These are phyloP conservation scores for Blastocystis sp. DNA, from an alignment of 352 stramenopile species.

Conservation along the genomic window DNA sequence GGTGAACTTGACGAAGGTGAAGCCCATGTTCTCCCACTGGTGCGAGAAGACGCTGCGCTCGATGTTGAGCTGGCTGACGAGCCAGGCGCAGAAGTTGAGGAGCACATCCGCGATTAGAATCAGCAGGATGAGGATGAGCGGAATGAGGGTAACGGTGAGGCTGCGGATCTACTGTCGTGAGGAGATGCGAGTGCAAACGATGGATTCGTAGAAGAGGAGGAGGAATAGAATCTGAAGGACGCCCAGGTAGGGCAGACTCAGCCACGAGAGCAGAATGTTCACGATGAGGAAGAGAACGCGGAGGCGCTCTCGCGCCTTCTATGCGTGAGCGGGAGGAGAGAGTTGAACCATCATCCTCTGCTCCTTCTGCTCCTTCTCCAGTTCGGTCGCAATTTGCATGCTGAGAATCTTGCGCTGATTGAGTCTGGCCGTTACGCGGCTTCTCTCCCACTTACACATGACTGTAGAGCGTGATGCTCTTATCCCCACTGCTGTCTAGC, in stretches of 20 bases:
- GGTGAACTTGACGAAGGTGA: slow-evolving; percentile 63
- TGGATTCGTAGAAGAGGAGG: slow-evolving; percentile 41
- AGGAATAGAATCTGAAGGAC: slow-evolving; percentile 53
- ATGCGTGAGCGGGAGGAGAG: not conserved
- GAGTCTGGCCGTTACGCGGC: not conserved
- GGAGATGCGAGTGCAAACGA: not conserved
- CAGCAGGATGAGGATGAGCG: slow-evolving; percentile 26
- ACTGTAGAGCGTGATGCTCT: slow-evolving; percentile 23
- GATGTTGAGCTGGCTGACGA: slow-evolving; percentile 25
- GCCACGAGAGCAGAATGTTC: slow-evolving; percentile 51
- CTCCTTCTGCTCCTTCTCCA: not conserved
- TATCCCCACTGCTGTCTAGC: not conserved
- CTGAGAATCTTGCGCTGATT: slow-evolving; percentile 29
- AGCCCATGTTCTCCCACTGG: slow-evolving; percentile 65
- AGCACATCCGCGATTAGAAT: slow-evolving; percentile 41
- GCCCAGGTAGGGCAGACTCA: slow-evolving; percentile 44
- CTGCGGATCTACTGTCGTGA: slow-evolving; percentile 5
- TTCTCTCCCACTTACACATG: slow-evolving; percentile 18
- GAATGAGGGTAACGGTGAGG: slow-evolving; percentile 28
- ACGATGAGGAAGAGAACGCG: slow-evolving; percentile 28
- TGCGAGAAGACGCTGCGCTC: slow-evolving; percentile 24
- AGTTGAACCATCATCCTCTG: slow-evolving; percentile 1
- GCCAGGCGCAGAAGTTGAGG: slow-evolving; percentile 56
- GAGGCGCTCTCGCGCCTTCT: slow-evolving; percentile 33
- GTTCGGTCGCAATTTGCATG: slow-evolving; percentile 29